phyloP scores from a whole-genome alignment of 2,329 filamentous ascomycete genomes.

The Chrysosphaeria jannelii region DNA sequence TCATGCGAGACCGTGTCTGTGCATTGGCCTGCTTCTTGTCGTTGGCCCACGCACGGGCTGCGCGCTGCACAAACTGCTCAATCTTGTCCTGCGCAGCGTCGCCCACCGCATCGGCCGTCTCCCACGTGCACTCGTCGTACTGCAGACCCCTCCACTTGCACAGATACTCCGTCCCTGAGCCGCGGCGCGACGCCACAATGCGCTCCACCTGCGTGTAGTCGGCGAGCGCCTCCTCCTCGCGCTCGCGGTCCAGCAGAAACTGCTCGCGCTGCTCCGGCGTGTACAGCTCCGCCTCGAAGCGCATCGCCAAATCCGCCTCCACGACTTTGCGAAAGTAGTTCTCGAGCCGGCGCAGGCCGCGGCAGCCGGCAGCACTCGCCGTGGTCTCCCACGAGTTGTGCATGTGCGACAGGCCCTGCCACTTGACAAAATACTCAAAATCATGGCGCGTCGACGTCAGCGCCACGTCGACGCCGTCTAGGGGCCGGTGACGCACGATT shows the following conservation, averaged over 20 bases:
- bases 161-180: slow-evolving; percentile 58
- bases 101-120: slow-evolving; percentile 36
- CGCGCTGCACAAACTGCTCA: slow-evolving; percentile 66
- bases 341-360: slow-evolving; percentile 66
- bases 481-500: slow-evolving; percentile 61
- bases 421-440: slow-evolving; percentile 85
- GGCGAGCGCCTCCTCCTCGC: slow-evolving; percentile 59
- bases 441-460: slow-evolving; percentile 34
- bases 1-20: slow-evolving; percentile 43
- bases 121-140: slow-evolving; percentile 92
- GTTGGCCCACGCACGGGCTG: slow-evolving; percentile 51
- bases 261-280: slow-evolving; percentile 71
- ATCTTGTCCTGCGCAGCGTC: slow-evolving; percentile 64
- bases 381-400: slow-evolving; percentile 87
- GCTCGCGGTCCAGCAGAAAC: slow-evolving; percentile 82
- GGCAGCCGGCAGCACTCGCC: slow-evolving; percentile 41
- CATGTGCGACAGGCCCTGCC: slow-evolving; percentile 83
- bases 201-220: slow-evolving; percentile 84
- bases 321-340: slow-evolving; percentile 81
- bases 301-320: slow-evolving; percentile 47
- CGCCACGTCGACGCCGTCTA: slow-evolving; percentile 30
- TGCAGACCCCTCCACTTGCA: slow-evolving; percentile 92
- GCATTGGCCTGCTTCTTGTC: slow-evolving; percentile 48
- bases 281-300: slow-evolving; percentile 41
- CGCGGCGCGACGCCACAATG: slow-evolving; percentile 57